Evolutionary conservation across 257 asterid genomes (phyloP).

Genomic region (Forsythia suspensa): DNA sequence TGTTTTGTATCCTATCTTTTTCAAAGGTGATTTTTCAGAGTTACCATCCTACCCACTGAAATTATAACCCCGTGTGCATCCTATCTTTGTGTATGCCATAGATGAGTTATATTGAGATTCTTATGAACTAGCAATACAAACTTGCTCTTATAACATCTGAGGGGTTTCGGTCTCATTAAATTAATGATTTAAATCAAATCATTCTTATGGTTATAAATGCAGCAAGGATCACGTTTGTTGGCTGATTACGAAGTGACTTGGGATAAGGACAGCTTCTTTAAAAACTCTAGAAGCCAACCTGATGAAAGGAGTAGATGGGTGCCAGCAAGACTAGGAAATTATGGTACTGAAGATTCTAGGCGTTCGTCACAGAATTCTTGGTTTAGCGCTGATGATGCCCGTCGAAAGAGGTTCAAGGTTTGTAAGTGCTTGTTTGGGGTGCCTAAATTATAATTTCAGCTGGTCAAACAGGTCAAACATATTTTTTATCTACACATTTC

Average conservation of each 20-base stretch:
- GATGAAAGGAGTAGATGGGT: conserved; percentile 68
- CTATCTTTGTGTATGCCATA: neutral
- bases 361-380: conserved; percentile 42
- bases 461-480: too few species aligned
- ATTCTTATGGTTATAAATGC: conserved; percentile 29
- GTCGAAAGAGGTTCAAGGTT: conserved; percentile 81
- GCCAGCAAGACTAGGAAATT: conserved; percentile 35
- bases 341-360: conserved; percentile 51
- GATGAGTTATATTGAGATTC: neutral
- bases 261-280: conserved; percentile 77
- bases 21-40: too few species aligned
- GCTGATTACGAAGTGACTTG: conserved; percentile 88
- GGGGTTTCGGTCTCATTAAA: neutral
- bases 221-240: conserved; percentile 89
- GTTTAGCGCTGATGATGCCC: conserved; percentile 58
- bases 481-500: too few species aligned
- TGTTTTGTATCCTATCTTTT: too few species aligned
- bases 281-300: conserved; percentile 45
- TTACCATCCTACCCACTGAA: too few species aligned
- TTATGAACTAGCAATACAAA: neutral
- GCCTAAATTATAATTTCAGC: too few species aligned
- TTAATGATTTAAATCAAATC: neutral
- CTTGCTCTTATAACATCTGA: neutral
- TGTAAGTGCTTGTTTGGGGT: neutral
- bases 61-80: neutral